phyloP scores from a whole-genome alignment of 2,329 filamentous ascomycete genomes.

The Scleromitrula shiraiana region DNA sequence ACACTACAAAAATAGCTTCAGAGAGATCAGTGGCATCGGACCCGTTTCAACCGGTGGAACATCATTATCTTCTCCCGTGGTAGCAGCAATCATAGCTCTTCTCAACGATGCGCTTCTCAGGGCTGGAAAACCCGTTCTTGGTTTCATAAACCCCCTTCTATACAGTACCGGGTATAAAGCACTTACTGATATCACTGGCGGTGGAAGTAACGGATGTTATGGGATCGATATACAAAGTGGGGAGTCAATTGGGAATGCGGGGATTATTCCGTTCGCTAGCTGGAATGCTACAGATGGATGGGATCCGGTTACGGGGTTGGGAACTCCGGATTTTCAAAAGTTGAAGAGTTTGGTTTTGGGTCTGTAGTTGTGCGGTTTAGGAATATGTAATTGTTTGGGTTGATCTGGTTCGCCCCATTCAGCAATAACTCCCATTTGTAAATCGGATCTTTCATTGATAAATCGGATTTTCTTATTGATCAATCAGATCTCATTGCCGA shows the following conservation, averaged over 20 bases:
- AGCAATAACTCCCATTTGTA: too few relatives aligned
- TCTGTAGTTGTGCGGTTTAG: neutral
- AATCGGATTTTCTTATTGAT: too few relatives aligned
- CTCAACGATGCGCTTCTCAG: slow-evolving; percentile 53
- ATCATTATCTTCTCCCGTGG: slow-evolving; percentile 46
- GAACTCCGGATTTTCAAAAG: slow-evolving; percentile 26
- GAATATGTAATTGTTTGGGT: neutral
- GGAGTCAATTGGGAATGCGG: slow-evolving; percentile 3
- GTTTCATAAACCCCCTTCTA: slow-evolving; percentile 36
- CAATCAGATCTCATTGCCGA: too few relatives aligned
- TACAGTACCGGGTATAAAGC: slow-evolving; percentile 29
- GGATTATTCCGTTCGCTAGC: slow-evolving; percentile 17
- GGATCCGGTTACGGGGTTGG: slow-evolving; percentile 33
- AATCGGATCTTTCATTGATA: too few relatives aligned
- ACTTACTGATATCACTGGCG: slow-evolving; percentile 33
- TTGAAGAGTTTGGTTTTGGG: slow-evolving; percentile 14
- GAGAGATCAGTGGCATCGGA: slow-evolving; percentile 10
- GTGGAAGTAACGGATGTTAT: slow-evolving; percentile 32
- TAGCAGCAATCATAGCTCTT: slow-evolving; percentile 48
- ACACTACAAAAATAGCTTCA: slow-evolving; percentile 8
- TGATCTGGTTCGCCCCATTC: neutral
- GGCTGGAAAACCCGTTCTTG: slow-evolving; percentile 36
- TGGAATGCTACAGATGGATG: slow-evolving; percentile 28
- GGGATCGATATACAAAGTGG: slow-evolving; percentile 15
- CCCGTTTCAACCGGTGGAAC: slow-evolving; percentile 37